Conservation (phyloP, 805 yeast species). For the Kluyveromyces dobzhanskii region DNA sequence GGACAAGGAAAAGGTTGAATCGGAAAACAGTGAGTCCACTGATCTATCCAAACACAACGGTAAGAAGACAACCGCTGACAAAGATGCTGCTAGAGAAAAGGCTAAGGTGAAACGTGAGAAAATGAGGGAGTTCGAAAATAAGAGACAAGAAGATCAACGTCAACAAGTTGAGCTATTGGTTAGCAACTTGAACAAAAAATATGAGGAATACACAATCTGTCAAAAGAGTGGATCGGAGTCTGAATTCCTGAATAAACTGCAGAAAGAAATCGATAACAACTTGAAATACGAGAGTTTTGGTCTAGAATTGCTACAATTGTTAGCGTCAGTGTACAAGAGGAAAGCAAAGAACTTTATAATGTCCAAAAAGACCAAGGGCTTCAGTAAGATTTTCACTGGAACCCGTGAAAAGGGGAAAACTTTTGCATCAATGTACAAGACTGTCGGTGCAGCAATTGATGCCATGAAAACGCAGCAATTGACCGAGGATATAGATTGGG, state of each 20-base stretch:
- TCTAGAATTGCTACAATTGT: slow-evolving; percentile 70
- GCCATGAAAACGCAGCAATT: slow-evolving; percentile 76
- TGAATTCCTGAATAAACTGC: slow-evolving; percentile 43
- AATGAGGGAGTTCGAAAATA: slow-evolving; percentile 41
- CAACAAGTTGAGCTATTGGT: slow-evolving; percentile 45
- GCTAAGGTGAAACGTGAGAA: slow-evolving; percentile 42
- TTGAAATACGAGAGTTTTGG: slow-evolving; percentile 95
- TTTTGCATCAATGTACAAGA: slow-evolving; percentile 75
- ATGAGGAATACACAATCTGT: slow-evolving; percentile 39
- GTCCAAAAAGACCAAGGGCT: slow-evolving; percentile 76
- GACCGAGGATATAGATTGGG: slow-evolving; percentile 60
- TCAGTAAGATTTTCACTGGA: slow-evolving; percentile 73
- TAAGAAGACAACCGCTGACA: slow-evolving; percentile 15
- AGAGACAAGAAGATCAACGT: slow-evolving; percentile 43
- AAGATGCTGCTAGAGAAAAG: slow-evolving; percentile 20
- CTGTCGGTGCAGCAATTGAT: slow-evolving; percentile 77
- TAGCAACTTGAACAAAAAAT: slow-evolving; percentile 37
- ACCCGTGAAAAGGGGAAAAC: slow-evolving; percentile 78
- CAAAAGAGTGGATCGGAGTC: slow-evolving; percentile 39
- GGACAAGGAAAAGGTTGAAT: slow-evolving; percentile 4
- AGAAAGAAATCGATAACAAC: slow-evolving; percentile 55
- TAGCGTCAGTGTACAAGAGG: slow-evolving; percentile 69
- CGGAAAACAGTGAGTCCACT: slow-evolving; percentile 7
- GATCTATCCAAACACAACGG: slow-evolving; percentile 31
- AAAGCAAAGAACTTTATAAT: slow-evolving; percentile 69